Conservation (phyloP, 2,329 filamentous ascomycete species). For the Aphanocladium album region DNA sequence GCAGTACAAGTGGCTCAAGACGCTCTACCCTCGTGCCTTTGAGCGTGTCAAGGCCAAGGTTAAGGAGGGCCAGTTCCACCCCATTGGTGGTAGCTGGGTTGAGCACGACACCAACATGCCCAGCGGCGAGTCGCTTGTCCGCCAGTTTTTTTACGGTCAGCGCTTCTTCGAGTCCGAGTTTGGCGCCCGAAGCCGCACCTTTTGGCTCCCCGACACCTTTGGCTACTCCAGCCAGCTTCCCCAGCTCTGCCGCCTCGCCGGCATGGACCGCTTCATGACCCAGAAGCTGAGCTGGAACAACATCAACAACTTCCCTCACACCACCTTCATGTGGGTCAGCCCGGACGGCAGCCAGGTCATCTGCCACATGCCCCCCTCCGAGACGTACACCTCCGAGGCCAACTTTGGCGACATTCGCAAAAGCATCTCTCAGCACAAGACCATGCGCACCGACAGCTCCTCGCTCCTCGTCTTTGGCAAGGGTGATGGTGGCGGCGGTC, state of each 20-base stretch:
- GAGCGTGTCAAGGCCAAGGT: slow-evolving; percentile 89
- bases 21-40: slow-evolving; percentile 81
- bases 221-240: slow-evolving; percentile 94
- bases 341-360: slow-evolving; percentile 94
- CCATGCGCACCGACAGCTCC: slow-evolving; percentile 85
- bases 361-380: slow-evolving; percentile 93
- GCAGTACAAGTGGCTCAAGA: slow-evolving; percentile 96
- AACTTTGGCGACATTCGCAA: slow-evolving; percentile 92
- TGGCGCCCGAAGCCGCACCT: slow-evolving; percentile 80
- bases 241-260: slow-evolving; percentile 87
- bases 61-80: slow-evolving; percentile 84
- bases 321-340: slow-evolving; percentile 97
- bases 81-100: slow-evolving; percentile 96
- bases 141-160: slow-evolving; percentile 94
- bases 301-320: slow-evolving; percentile 98
- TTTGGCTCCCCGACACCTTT: slow-evolving; percentile 98
- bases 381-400: slow-evolving; percentile 92
- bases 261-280: slow-evolving; percentile 94
- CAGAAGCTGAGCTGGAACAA: slow-evolving; percentile 99
- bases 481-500: slow-evolving; percentile 91
- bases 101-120: slow-evolving; percentile 98
- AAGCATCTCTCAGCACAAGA: slow-evolving; percentile 90
- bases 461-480: slow-evolving; percentile 94
- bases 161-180: slow-evolving; percentile 92
- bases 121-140: slow-evolving; percentile 85